Evolutionary conservation across 1,284 basidiomycete genomes (phyloP), one percentile per base, ranked within the genome.

Genomic region (Kwoniella shivajii): DNA sequence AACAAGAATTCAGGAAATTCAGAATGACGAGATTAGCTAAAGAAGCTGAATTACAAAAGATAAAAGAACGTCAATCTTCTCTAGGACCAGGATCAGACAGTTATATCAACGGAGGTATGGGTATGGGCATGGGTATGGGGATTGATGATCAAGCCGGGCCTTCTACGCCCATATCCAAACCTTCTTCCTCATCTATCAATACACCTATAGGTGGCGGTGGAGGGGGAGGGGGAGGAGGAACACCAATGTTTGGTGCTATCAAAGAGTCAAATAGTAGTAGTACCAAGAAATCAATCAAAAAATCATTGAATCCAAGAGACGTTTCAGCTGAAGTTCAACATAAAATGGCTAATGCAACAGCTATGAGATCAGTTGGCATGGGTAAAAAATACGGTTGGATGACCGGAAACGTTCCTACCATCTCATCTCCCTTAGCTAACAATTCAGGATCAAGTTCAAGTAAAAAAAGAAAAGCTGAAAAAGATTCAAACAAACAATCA

Each of bases 331-430:
- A 72, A 29, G 69, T 68, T n/a, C 66, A 68, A 38, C 65, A 66
- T 37, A 75, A 73, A 57, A 66, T 72, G 62, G 65, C 69, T 0
- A 76, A 76, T 57, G 53, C 60, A 26, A 70, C 68, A 7, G 73
- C 74, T 2, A 61, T 66, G 54, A 41, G 64, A 18, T 47, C 45
- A 20, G 60, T 60, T 4, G 67, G 67, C 2, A 56, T 61, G 52
- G 69, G 65, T 39, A 66, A 68, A 55, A 62, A 68, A 37, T 76
- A 76, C 57, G 61, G 65, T 24, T 76, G 74, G 74, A 64, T 75
- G 66, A 65, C 56, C 42, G 68, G 63, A 10, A 66, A 59, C 39
- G 57, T 54, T 7, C 67, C 68, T 13, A 47, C 50, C 3, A 54
- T 69, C 34, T 59, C 56, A 22, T 60, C 56, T 56, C 68, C 68